Evolutionary conservation across 805 yeast species (phyloP).

Genomic region (Lipomyces orientalis): DNA sequence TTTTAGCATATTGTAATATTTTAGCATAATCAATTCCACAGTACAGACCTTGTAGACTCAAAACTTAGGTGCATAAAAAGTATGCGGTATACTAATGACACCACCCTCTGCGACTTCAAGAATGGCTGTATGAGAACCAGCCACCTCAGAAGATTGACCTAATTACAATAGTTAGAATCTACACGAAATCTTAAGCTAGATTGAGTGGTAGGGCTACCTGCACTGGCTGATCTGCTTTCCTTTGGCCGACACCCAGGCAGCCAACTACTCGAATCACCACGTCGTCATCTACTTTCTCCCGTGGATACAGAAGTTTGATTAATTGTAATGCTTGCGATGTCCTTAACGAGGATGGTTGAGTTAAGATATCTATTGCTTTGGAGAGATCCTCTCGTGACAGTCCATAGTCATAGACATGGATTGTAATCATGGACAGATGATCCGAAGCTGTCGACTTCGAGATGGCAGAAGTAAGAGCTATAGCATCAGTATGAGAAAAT

Average conservation of each 20-base stretch:
- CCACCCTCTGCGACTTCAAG: slow-evolving; percentile 8
- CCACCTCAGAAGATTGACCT: slow-evolving; percentile 25
- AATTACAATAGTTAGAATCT: background rate
- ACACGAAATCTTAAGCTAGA: background rate
- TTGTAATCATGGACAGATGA: slow-evolving; percentile 21
- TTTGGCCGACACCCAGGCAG: slow-evolving; percentile 25
- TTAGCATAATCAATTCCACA: background rate
- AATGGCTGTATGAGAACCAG: slow-evolving; percentile 29
- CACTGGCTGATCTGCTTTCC: slow-evolving; percentile 12
- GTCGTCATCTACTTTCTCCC: slow-evolving; percentile 19
- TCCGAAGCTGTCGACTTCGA: slow-evolving; percentile 25
- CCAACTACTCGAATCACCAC: slow-evolving; percentile 24
- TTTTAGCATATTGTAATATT: background rate
- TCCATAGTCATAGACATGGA: slow-evolving; percentile 28
- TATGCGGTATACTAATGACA: slow-evolving; percentile 15
- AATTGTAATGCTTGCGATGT: slow-evolving; percentile 22
- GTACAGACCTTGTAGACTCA: slow-evolving; percentile 26
- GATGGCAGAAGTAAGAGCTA: slow-evolving; percentile 13
- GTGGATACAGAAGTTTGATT: slow-evolving; percentile 25
- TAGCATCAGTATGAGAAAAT: background rate
- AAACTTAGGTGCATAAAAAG: slow-evolving; percentile 25
- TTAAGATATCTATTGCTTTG: slow-evolving; percentile 15
- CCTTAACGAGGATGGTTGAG: slow-evolving; percentile 9
- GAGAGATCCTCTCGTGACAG: slow-evolving; percentile 20
- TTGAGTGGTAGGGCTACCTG: slow-evolving; percentile 12